These are phyloP conservation scores for Penicillium freii DNA, from an alignment of 2,329 filamentous ascomycete species.

Conservation along the genomic window DNA sequence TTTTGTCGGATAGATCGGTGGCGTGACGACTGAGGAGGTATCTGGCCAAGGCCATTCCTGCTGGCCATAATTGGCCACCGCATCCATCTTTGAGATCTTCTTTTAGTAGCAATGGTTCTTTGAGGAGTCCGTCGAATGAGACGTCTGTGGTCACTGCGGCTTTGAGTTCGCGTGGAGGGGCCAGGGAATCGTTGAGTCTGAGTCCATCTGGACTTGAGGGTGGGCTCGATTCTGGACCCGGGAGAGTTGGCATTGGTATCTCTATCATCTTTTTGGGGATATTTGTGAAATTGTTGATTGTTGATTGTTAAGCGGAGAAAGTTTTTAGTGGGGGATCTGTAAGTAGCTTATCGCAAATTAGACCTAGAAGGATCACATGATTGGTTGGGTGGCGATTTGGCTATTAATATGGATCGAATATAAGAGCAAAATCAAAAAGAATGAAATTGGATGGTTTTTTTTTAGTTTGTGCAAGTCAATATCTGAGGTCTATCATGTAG, in stretches of 20 bases:
- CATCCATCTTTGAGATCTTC: slow-evolving; percentile 87
- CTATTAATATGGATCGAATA: neutral
- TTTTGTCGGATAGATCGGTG: slow-evolving; percentile 61
- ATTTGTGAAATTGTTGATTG: neutral
- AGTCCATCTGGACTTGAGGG: slow-evolving; percentile 33
- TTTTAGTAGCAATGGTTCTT: slow-evolving; percentile 68
- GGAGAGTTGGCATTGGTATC: neutral
- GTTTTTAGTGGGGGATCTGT: slow-evolving; percentile 7
- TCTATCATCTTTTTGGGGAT: slow-evolving; percentile 11
- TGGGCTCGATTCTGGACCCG: slow-evolving; percentile 13
- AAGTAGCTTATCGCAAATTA: slow-evolving; percentile 4
- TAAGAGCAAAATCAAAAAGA: neutral
- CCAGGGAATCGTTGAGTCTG: slow-evolving; percentile 54
- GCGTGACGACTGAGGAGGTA: slow-evolving; percentile 77
- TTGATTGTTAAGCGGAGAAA: neutral
- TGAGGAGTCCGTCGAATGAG: slow-evolving; percentile 71
- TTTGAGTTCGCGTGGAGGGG: slow-evolving; percentile 54
- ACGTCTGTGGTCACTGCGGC: slow-evolving; percentile 51
- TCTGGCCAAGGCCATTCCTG: slow-evolving; percentile 81
- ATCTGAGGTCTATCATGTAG: neutral
- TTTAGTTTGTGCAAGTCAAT: neutral
- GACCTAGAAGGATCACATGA: slow-evolving; percentile 9
- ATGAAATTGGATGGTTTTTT: neutral
- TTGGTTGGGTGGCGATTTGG: slow-evolving; percentile 3
- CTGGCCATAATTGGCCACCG: slow-evolving; percentile 92